Conservation (phyloP, 129 eudicot genomes). For the Scalesia atractyloides region DNA sequence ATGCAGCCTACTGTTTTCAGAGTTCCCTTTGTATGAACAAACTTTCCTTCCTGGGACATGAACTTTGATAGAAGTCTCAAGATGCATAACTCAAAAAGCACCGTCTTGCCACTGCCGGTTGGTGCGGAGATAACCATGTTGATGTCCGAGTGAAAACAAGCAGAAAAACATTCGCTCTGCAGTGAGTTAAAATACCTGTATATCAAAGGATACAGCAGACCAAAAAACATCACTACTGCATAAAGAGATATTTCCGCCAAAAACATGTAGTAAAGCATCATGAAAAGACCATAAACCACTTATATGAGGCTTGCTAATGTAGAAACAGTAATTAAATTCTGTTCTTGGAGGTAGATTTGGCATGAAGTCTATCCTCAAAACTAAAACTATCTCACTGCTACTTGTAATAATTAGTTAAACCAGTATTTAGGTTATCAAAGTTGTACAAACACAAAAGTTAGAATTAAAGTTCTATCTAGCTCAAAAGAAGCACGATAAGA, state of each 20-base stretch:
- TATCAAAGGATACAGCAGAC: background rate
- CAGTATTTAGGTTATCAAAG: background rate
- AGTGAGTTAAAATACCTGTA: constrained; percentile 93
- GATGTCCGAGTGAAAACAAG: constrained; percentile 83
- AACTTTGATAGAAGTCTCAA: constrained; percentile 89
- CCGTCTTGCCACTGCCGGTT: constrained; percentile 99
- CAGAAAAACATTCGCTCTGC: constrained; percentile 98
- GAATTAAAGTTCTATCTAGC: background rate
- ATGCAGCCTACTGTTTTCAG: constrained; percentile 74
- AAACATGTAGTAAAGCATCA: constrained; percentile 8
- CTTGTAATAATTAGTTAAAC: constrained; percentile 20
- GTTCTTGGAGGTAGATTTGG: constrained; percentile 12
- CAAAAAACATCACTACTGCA: constrained; percentile 7
- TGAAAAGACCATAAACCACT: constrained; percentile 9
- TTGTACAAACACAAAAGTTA: constrained; percentile 3
- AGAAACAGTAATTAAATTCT: background rate
- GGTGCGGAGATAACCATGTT: constrained; percentile 99
- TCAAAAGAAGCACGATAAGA: constrained; percentile 5
- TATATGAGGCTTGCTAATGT: constrained; percentile 5
- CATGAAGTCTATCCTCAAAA: constrained; percentile 8
- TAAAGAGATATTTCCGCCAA: constrained; percentile 15
- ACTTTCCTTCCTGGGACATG: constrained; percentile 69
- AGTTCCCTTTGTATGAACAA: constrained; percentile 73
- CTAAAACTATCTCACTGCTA: constrained; percentile 17
- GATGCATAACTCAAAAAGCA: constrained; percentile 93